Evolutionary conservation across 805 yeast species (phyloP).

Genomic region (Starmerella potacharoeniae): DNA sequence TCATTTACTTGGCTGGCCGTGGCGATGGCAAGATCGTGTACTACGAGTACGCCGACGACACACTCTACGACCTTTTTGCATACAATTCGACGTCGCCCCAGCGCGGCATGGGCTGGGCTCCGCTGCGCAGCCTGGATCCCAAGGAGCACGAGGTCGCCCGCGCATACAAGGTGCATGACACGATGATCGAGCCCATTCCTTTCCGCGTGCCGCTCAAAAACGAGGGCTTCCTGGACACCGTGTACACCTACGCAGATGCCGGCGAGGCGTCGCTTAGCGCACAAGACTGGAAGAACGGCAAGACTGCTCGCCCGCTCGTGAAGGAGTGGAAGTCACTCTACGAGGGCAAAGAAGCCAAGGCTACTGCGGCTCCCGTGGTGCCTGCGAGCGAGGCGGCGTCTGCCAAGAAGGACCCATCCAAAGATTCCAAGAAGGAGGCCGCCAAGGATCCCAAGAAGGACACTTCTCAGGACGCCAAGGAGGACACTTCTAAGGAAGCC

Average conservation of each 20-base stretch:
- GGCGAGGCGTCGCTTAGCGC: slow-evolving; percentile 66
- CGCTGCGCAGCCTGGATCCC: slow-evolving; percentile 67
- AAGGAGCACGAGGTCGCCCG: slow-evolving; percentile 75
- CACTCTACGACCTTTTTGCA: slow-evolving; percentile 74
- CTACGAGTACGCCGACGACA: slow-evolving; percentile 79
- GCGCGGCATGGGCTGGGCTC: slow-evolving; percentile 87
- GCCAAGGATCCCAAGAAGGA: neutral
- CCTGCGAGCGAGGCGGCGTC: neutral
- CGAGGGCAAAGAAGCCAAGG: slow-evolving; percentile 54
- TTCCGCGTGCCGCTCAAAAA: slow-evolving; percentile 90
- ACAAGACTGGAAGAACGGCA: slow-evolving; percentile 69
- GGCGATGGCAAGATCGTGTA: slow-evolving; percentile 97
- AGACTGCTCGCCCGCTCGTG: slow-evolving; percentile 66
- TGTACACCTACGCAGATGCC: slow-evolving; percentile 85
- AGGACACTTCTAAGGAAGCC: neutral
- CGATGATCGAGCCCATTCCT: slow-evolving; percentile 76
- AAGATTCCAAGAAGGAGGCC: neutral
- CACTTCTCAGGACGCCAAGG: neutral
- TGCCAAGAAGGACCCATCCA: slow-evolving; percentile 20
- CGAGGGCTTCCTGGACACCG: slow-evolving; percentile 84
- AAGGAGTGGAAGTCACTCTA: slow-evolving; percentile 63
- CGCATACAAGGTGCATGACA: slow-evolving; percentile 75
- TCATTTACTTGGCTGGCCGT: slow-evolving; percentile 86
- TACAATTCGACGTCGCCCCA: slow-evolving; percentile 84
- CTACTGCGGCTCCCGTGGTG: slow-evolving; percentile 21